These are phyloP conservation scores for Hymenochaete sp. DNA, from an alignment of 1,284 basidiomycete species.

Conservation along the genomic window DNA sequence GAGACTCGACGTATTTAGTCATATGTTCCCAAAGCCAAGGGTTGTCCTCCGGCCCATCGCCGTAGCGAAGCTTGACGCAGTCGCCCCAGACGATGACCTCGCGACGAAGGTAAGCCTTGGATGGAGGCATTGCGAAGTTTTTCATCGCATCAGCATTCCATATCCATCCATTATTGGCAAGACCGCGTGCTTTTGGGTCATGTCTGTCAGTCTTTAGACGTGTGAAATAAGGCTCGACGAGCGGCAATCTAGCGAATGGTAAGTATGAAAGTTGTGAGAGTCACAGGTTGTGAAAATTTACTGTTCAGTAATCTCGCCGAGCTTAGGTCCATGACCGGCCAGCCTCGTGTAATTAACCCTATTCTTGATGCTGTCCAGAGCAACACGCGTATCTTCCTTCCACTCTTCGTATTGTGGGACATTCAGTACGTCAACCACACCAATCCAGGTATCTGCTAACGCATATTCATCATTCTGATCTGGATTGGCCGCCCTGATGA, in stretches of 20 bases:
- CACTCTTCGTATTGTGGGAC: constrained; percentile 81
- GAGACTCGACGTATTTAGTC: constrained; percentile 73
- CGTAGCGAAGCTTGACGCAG: constrained; percentile 96
- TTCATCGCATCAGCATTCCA: constrained; percentile 93
- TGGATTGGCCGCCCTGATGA: constrained; percentile 63
- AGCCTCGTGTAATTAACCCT: constrained; percentile 75
- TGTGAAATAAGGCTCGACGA: constrained; percentile 88
- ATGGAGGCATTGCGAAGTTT: constrained; percentile 91
- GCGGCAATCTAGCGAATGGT: constrained; percentile 47
- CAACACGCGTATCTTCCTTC: constrained; percentile 71
- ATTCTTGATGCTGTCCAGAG: constrained; percentile 67
- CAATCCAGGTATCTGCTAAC: constrained; percentile 64
- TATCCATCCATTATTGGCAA: constrained; percentile 99
- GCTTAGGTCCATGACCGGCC: constrained; percentile 73
- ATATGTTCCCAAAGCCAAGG: constrained; percentile 96
- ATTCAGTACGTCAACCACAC: constrained; percentile 78
- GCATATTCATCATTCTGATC: constrained; percentile 43
- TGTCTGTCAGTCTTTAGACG: constrained; percentile 56
- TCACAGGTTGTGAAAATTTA: constrained; percentile 31
- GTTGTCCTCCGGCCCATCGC: constrained; percentile 67
- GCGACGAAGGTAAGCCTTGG: constrained; percentile 92
- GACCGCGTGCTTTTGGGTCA: constrained; percentile 63
- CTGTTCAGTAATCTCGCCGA: constrained; percentile 75
- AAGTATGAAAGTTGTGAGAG: background rate
- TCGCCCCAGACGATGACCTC: constrained; percentile 98